phyloP scores from a whole-genome alignment of 2,329 filamentous ascomycete genomes.

The Sarocladium strictum region DNA sequence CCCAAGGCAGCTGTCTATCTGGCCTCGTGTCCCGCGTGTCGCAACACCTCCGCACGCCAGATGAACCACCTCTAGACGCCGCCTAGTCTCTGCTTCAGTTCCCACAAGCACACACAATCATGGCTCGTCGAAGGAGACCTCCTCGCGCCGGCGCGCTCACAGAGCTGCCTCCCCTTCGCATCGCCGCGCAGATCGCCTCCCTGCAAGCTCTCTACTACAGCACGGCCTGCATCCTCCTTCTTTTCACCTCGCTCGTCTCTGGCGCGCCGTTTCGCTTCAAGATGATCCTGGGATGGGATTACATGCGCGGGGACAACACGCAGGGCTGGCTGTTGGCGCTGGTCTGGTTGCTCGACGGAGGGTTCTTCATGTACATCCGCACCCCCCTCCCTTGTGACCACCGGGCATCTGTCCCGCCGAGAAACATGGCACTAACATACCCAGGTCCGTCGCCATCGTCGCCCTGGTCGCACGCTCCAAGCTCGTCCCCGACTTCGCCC shows the following conservation, averaged over 20 bases:
- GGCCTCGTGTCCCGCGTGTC: neutral
- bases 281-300: conserved; percentile 52
- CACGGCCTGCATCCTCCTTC: conserved; percentile 43
- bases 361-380: conserved; percentile 39
- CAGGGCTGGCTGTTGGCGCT: conserved; percentile 55
- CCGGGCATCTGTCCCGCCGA: too few relatives aligned
- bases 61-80: neutral
- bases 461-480: conserved; percentile 83
- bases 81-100: neutral
- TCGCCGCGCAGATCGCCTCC: conserved; percentile 52
- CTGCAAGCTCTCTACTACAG: conserved; percentile 52
- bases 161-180: conserved; percentile 55
- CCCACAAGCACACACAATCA: conserved; percentile 17
- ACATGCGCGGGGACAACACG: conserved; percentile 55
- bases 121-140: conserved; percentile 52
- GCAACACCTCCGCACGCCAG: neutral
- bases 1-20: neutral
- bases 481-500: conserved; percentile 87
- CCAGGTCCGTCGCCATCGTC: conserved; percentile 75
- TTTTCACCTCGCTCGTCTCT: conserved; percentile 54
- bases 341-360: conserved; percentile 51
- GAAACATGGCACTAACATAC: conserved; percentile 1
- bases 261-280: conserved; percentile 47
- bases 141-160: conserved; percentile 54
- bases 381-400: too few relatives aligned